phyloP scores from a whole-genome alignment of 1,284 basidiomycete species.

The Psilocybe mexicana region DNA sequence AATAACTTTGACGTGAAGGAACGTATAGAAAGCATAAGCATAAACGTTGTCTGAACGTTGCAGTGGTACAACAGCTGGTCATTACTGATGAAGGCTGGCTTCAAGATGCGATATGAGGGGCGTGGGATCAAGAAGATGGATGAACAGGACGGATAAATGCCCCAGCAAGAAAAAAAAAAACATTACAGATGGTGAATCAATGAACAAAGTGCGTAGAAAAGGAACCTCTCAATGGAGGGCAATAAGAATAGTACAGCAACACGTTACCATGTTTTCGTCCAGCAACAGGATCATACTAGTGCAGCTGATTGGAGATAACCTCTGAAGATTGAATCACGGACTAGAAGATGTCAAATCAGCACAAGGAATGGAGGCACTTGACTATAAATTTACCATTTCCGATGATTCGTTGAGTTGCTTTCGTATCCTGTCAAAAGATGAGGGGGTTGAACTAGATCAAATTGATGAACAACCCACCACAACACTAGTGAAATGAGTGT shows the following conservation, averaged over 20 bases:
- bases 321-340: conserved; percentile 72
- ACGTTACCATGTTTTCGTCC: conserved; percentile 1
- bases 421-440: conserved; percentile 60
- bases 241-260: not conserved
- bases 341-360: conserved; percentile 34
- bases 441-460: not conserved
- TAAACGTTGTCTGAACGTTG: conserved; percentile 5
- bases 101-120: not conserved
- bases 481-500: conserved; percentile 78
- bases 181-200: not conserved
- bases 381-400: conserved; percentile 58
- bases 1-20: conserved; percentile 6
- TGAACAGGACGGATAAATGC: not conserved
- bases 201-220: not conserved
- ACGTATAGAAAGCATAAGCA: conserved; percentile 1
- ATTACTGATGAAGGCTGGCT: conserved; percentile 1
- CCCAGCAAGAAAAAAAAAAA: conserved; percentile 1
- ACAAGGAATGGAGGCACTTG: conserved; percentile 12
- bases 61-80: not conserved
- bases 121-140: conserved; percentile 4
- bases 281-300: conserved; percentile 42
- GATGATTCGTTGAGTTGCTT: conserved; percentile 78
- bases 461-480: conserved; percentile 50
- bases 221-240: conserved; percentile 1
- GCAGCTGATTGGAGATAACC: conserved; percentile 72